Conservation (phyloP, 106 monocot genomes). For the Dendrobium huoshanense region DNA sequence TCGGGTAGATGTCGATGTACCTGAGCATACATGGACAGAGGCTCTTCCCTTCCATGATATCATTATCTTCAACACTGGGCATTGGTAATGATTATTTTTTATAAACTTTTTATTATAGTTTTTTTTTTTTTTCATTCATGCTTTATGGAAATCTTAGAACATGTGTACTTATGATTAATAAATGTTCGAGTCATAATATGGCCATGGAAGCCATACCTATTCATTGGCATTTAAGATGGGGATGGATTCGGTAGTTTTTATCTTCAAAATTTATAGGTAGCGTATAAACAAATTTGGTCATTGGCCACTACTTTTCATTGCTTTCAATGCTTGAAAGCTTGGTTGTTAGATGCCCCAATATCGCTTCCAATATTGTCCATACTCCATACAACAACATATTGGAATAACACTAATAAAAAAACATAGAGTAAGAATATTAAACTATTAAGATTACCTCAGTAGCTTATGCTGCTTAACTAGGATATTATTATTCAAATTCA, state of each 20-base stretch:
- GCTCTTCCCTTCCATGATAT: conserved; percentile 77
- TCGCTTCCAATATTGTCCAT: background rate
- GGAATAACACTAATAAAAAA: background rate
- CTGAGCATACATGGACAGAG: conserved; percentile 67
- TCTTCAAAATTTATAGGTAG: background rate
- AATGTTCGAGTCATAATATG: background rate
- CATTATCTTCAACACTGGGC: conserved; percentile 89
- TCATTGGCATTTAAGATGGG: background rate
- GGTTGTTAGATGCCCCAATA: background rate
- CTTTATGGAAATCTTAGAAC: background rate
- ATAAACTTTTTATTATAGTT: background rate
- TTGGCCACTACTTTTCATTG: background rate
- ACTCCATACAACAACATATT: background rate
- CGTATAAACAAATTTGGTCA: background rate
- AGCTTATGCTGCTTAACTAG: background rate
- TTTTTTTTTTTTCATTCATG: background rate
- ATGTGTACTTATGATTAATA: background rate
- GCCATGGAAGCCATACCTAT: background rate
- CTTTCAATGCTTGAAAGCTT: background rate
- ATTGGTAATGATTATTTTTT: conserved; percentile 50
- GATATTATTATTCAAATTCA: too few species aligned
- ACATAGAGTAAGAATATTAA: background rate
- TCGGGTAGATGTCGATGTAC: conserved; percentile 84
- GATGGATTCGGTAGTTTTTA: background rate
- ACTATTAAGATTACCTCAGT: background rate